Percentiles rank a stretch among this genome's conserved stretches.
phyloP scores from a whole-genome alignment of 1,284 basidiomycete species.

The Athelia sp. region DNA sequence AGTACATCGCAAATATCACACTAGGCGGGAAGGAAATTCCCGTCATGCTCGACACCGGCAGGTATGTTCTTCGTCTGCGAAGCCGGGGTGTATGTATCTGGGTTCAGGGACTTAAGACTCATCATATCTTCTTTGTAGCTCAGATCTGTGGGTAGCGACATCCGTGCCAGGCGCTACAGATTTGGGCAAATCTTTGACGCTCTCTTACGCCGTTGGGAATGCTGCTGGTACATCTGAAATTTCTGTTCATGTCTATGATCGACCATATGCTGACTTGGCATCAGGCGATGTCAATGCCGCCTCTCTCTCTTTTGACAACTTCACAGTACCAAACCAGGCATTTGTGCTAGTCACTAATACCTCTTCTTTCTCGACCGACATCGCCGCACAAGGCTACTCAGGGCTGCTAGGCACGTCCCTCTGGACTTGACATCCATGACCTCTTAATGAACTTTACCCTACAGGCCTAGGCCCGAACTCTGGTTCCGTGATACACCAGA shows the following conservation, averaged over 20 bases:
- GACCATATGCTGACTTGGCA: slow-evolving; percentile 29
- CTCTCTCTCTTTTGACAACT: slow-evolving; percentile 49
- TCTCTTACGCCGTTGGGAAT: slow-evolving; percentile 65
- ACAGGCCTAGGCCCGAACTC: slow-evolving; percentile 65
- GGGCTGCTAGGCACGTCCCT: slow-evolving; percentile 50
- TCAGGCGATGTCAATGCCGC: slow-evolving; percentile 58
- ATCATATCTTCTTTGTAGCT: no score
- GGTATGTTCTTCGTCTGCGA: slow-evolving; percentile 25
- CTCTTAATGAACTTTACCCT: not conserved
- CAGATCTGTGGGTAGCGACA: slow-evolving; percentile 27
- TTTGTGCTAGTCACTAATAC: slow-evolving; percentile 66
- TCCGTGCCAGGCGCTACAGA: slow-evolving; percentile 35
- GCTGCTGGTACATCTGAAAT: slow-evolving; percentile 44
- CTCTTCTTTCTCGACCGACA: slow-evolving; percentile 60
- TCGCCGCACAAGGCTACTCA: slow-evolving; percentile 56
- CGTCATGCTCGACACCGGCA: slow-evolving; percentile 58
- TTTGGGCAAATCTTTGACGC: slow-evolving; percentile 48
- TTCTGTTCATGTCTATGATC: not conserved
- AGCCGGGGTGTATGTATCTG: no score
- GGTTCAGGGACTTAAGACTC: no score
- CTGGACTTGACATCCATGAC: no score
- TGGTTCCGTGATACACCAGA: slow-evolving; percentile 59
- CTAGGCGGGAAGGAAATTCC: slow-evolving; percentile 43
- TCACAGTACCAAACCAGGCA: slow-evolving; percentile 59
- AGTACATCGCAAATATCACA: slow-evolving; percentile 56